Evolutionary conservation across 768 basidiomycete species (phyloP).

Genomic region (Russula vinacea): DNA sequence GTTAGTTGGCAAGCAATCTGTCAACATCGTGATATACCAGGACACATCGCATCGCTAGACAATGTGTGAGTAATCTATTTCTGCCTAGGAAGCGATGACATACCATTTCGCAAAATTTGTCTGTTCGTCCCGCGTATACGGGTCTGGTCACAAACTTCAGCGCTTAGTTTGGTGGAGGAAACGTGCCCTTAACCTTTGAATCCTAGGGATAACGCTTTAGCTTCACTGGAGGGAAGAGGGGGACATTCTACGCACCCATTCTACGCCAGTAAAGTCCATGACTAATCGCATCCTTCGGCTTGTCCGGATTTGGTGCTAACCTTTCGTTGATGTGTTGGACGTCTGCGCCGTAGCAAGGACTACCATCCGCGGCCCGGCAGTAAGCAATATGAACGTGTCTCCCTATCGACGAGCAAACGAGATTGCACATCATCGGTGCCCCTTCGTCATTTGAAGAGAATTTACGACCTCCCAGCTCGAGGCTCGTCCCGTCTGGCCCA

Average conservation of each 20-base stretch:
- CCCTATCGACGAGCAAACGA: slow-evolving; percentile 53
- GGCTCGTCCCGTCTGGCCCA: slow-evolving; percentile 46
- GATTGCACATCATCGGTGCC: slow-evolving; percentile 61
- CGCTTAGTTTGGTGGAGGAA: background rate
- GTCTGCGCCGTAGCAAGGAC: slow-evolving; percentile 44
- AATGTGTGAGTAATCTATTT: background rate
- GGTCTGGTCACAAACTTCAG: slow-evolving; percentile 40
- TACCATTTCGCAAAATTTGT: slow-evolving; percentile 53
- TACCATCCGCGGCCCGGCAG: slow-evolving; percentile 44
- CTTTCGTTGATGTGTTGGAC: slow-evolving; percentile 44
- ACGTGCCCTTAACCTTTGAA: slow-evolving; percentile 46
- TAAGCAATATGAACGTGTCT: slow-evolving; percentile 58
- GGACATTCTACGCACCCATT: slow-evolving; percentile 42
- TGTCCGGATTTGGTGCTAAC: slow-evolving; percentile 47
- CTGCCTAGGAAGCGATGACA: slow-evolving; percentile 12
- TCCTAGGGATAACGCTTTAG: slow-evolving; percentile 36
- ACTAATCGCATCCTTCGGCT: slow-evolving; percentile 52
- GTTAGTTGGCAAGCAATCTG: background rate
- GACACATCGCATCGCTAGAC: slow-evolving; percentile 49
- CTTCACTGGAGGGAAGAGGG: slow-evolving; percentile 13
- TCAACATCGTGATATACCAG: slow-evolving; percentile 37
- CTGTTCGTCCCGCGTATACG: slow-evolving; percentile 56
- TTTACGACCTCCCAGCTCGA: slow-evolving; percentile 55
- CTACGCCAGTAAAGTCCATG: slow-evolving; percentile 59
- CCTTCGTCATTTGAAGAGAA: slow-evolving; percentile 55